These are phyloP conservation scores for Cystobasidium pallidum DNA, from an alignment of 1,284 basidiomycete species.

Conservation along the genomic window DNA sequence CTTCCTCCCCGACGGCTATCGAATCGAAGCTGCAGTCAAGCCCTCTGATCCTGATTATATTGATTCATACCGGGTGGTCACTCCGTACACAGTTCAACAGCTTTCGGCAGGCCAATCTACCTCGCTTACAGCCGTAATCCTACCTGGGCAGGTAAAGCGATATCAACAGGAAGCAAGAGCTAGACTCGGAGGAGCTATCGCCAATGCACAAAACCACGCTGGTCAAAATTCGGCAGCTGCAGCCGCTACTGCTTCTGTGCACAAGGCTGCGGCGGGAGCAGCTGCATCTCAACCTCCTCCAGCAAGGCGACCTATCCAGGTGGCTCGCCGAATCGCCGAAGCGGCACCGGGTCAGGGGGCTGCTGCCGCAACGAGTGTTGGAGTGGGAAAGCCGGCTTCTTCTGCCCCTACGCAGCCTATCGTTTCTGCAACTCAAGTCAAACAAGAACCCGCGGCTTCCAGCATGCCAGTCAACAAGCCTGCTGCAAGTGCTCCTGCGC, in stretches of 20 bases:
- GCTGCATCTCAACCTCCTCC: conserved; percentile 12
- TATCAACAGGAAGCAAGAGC: conserved; percentile 8
- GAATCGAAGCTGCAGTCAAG: conserved; percentile 37
- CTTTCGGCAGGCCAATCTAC: conserved; percentile 28
- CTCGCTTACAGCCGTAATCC: conserved; percentile 17
- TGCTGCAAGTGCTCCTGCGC: not conserved
- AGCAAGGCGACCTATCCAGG: not conserved
- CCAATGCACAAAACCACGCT: not conserved
- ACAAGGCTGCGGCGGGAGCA: not conserved
- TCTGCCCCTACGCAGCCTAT: not conserved
- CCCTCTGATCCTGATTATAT: conserved; percentile 17
- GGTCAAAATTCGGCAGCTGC: not conserved
- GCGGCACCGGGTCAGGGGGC: not conserved
- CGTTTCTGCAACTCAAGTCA: not conserved
- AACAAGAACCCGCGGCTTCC: conserved; percentile 4
- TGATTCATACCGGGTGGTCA: conserved; percentile 35
- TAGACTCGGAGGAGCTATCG: not conserved
- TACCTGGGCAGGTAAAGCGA: conserved; percentile 25
- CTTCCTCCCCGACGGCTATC: conserved; percentile 74
- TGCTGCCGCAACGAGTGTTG: not conserved
- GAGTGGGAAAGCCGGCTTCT: not conserved
- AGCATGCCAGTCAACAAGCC: not conserved
- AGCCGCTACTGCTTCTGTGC: not conserved
- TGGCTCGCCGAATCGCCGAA: no score
- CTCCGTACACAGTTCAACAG: conserved; percentile 29